Conservation (phyloP, 192 early-diverging fungal genomes). For the Coemansia aciculifera region DNA sequence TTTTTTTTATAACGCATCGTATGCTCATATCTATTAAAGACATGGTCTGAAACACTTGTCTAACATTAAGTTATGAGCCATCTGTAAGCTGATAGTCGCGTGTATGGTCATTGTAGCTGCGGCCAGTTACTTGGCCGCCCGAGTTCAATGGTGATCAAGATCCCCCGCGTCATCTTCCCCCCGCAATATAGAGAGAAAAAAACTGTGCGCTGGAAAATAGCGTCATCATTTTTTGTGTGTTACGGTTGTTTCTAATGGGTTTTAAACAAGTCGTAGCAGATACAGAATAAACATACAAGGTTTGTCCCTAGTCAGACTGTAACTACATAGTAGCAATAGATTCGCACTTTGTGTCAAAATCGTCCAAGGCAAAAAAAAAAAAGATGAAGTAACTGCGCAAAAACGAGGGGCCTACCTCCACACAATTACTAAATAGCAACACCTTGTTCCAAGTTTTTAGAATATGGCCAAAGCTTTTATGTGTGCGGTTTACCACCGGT, state of each 20-base stretch:
- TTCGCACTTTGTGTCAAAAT: background rate
- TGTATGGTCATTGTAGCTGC: background rate
- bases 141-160: background rate
- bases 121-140: background rate
- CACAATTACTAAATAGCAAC: background rate
- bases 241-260: conserved; percentile 13
- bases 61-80: conserved; percentile 1
- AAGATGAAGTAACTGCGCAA: background rate
- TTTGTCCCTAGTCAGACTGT: background rate
- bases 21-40: background rate
- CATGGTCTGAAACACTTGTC: conserved; percentile 5
- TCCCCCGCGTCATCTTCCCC: background rate
- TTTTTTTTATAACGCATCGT: too few relatives aligned
- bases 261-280: conserved; percentile 3
- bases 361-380: background rate
- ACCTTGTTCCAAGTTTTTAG: background rate
- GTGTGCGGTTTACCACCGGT: background rate
- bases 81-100: background rate
- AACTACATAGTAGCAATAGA: background rate
- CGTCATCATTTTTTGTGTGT: background rate
- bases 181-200: background rate
- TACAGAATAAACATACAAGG: background rate
- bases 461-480: background rate
- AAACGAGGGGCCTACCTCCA: background rate
- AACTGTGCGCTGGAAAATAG: background rate